phyloP scores from a whole-genome alignment of 2,329 filamentous ascomycete genomes.

The Ophiostoma tasmaniense region DNA sequence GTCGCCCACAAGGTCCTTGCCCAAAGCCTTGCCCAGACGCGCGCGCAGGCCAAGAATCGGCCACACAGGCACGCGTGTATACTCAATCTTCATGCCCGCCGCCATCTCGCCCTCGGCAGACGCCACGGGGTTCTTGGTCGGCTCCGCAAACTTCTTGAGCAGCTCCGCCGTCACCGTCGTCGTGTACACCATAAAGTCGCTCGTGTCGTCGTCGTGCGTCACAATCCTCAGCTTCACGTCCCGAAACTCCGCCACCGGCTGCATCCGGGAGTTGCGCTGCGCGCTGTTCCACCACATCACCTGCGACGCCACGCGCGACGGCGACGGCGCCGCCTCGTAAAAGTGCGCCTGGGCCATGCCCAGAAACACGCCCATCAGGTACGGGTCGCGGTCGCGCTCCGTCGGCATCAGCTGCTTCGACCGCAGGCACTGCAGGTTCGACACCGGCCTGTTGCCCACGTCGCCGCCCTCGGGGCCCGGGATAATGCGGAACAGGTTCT shows the following conservation, averaged over 20 bases:
- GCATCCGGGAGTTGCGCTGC: background rate
- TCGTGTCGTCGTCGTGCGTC: slow-evolving; percentile 40
- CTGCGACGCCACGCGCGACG: slow-evolving; percentile 21
- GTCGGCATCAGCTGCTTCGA: slow-evolving; percentile 40
- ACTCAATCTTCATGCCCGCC: slow-evolving; percentile 37
- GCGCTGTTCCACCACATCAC: slow-evolving; percentile 21
- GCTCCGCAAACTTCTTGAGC: slow-evolving; percentile 42
- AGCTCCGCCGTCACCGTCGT: slow-evolving; percentile 40
- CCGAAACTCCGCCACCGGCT: slow-evolving; percentile 28
- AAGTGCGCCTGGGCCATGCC: slow-evolving; percentile 50
- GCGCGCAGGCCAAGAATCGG: slow-evolving; percentile 48
- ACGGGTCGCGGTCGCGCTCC: slow-evolving; percentile 43
- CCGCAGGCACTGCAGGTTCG: slow-evolving; percentile 39
- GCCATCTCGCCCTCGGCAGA: background rate
- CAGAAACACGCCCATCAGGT: slow-evolving; percentile 44
- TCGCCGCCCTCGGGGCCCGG: slow-evolving; percentile 32
- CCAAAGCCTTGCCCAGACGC: slow-evolving; percentile 45
- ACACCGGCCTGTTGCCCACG: slow-evolving; percentile 38
- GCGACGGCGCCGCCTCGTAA: slow-evolving; percentile 29
- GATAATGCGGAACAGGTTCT: slow-evolving; percentile 39
- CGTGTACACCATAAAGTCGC: slow-evolving; percentile 47
- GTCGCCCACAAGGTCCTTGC: slow-evolving; percentile 41
- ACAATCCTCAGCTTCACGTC: slow-evolving; percentile 44
- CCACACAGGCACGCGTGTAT: slow-evolving; percentile 44
- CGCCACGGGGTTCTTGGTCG: slow-evolving; percentile 28